Evolutionary conservation across 2,329 filamentous ascomycete genomes (phyloP).

Genomic region (Neonectria punicea): DNA sequence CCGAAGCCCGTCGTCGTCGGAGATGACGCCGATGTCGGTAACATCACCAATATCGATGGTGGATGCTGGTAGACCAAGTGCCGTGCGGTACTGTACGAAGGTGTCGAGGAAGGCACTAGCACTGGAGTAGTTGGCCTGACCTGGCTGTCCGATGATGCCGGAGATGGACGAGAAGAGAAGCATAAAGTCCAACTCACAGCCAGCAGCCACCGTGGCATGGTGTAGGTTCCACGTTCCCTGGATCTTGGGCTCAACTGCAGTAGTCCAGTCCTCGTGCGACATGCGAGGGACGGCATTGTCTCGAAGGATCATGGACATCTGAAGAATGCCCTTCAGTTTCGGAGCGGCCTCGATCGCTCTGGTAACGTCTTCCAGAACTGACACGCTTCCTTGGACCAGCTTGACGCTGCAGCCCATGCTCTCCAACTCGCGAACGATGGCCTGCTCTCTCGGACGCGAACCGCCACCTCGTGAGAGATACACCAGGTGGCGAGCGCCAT

Average conservation of each 20-base stretch:
- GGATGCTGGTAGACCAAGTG: conserved; percentile 49
- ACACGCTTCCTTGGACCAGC: conserved; percentile 49
- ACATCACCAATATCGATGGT: conserved; percentile 52
- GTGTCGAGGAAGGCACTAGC: conserved; percentile 55
- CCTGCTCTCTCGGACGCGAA: conserved; percentile 12
- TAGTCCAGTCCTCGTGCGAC: conserved; percentile 47
- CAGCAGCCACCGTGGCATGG: conserved; percentile 44
- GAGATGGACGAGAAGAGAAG: conserved; percentile 49
- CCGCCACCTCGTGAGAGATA: conserved; percentile 29
- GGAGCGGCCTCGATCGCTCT: conserved; percentile 31
- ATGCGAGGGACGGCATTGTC: conserved; percentile 46
- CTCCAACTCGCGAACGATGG: conserved; percentile 37
- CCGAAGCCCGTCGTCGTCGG: conserved; percentile 26
- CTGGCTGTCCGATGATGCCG: conserved; percentile 47
- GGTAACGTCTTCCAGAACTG: conserved; percentile 41
- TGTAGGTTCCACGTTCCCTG: conserved; percentile 52
- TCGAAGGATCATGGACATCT: conserved; percentile 52
- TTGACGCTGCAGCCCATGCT: conserved; percentile 39
- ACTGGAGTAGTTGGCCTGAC: conserved; percentile 55
- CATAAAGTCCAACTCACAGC: conserved; percentile 50
- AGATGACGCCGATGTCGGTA: conserved; percentile 51
- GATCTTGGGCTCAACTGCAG: conserved; percentile 46
- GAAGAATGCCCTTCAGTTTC: conserved; percentile 52
- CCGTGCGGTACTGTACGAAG: conserved; percentile 50
- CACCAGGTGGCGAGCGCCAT: conserved; percentile 20